Evolutionary conservation across 306 rosid genomes (phyloP), one percentile per base, ranked within the genome.

Genomic region (Quercus bicolor): DNA sequence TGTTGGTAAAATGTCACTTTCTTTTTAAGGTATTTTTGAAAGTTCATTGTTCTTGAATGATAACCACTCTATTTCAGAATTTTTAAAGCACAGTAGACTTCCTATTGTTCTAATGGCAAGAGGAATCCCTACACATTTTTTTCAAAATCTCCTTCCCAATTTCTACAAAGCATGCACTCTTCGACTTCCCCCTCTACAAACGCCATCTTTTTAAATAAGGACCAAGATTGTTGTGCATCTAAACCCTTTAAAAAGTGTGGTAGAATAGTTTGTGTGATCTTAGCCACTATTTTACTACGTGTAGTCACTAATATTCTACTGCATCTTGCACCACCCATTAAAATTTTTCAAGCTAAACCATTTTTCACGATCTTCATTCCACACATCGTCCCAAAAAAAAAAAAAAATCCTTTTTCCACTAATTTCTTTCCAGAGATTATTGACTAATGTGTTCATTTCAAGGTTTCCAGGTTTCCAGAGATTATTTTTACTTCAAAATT

Each of bases 81-180:
- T 4, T 72, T 19, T 40, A 0, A 57, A 70, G 24, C 2, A 51
- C 68, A 76, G 5, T 37, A 81, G 31, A 11, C 80, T 51, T 70
- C 75, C 84, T 16, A 71, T 65, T 15, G 24, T 40, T 52, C 21
- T 76, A 0, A 81, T 70, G 34, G 74, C 84, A 1, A 81, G 60
- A 21, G 84, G 77, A 26, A 81, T 68, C 4, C 77, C 80, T 0
- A 1, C n/a, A 20, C 84, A 81, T n/a, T 7, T 33, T 70, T 9
- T 33, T 21, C 21, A 70, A 8, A 9, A 70, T 23, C 4, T 14
- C 37, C 11, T 48, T 23, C 15, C 74, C 77, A 61, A 76, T 53
- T 2, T 7, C 71, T 0, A 23, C 48, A 14, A 70, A 29, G 0
- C 48, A 24, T 9, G 56, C 3, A 70, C 61, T 76, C 34, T 19